Conservation (phyloP, 2,329 filamentous ascomycete genomes). For the Curvularia verruculosa region DNA sequence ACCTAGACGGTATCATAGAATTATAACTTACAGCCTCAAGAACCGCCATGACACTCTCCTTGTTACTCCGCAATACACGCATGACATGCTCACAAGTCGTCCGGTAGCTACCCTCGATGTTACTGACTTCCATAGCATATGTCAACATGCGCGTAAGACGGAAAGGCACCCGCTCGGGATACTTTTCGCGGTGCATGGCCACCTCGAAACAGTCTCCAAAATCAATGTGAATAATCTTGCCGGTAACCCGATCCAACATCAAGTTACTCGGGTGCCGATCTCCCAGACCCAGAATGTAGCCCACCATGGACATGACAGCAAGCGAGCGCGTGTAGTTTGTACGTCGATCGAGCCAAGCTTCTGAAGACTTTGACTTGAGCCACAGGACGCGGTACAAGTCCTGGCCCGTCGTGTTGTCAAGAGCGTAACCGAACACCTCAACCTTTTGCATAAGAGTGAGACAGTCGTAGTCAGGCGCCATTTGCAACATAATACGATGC, state of each 20-base stretch:
- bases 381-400: conserved; percentile 97
- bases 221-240: conserved; percentile 98
- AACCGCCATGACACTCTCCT: conserved; percentile 98
- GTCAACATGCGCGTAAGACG: conserved; percentile 97
- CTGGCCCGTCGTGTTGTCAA: conserved; percentile 98
- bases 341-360: conserved; percentile 94
- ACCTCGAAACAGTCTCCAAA: conserved; percentile 99
- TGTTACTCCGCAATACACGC: conserved; percentile 94
- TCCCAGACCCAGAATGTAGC: conserved; percentile 95
- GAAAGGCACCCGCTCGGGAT: conserved; percentile 97
- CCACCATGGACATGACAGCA: conserved; percentile 99
- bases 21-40: conserved; percentile 84
- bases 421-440: conserved; percentile 97
- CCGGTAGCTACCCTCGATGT: conserved; percentile 97
- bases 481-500: conserved; percentile 99
- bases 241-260: conserved; percentile 94
- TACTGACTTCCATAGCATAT: conserved; percentile 99
- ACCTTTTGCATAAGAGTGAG: conserved; percentile 99
- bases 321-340: conserved; percentile 99
- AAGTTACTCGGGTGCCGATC: conserved; percentile 97
- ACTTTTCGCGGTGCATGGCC: conserved; percentile 99
- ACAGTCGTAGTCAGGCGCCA: conserved; percentile 99
- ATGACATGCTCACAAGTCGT: conserved; percentile 99
- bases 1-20: background rate
- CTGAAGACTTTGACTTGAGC: conserved; percentile 98